Percentiles rank a stretch among this genome's conserved stretches.
Conservation (phyloP, 176 grass and related monocot species). For the Zoysia pacifica region DNA sequence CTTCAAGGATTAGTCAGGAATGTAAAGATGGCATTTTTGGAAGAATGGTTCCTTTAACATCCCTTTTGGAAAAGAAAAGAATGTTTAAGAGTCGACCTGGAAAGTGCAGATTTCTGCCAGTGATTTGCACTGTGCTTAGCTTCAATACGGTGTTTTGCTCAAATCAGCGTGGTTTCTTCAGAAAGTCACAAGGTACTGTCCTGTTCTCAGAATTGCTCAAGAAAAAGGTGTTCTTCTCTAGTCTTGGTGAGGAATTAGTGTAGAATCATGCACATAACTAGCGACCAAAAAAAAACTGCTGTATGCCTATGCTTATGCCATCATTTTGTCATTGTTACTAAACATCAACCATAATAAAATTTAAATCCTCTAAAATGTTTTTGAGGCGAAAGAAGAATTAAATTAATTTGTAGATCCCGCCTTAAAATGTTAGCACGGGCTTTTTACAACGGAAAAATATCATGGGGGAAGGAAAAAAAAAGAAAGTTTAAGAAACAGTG, state of each 20-base stretch:
- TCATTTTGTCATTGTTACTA: neutral
- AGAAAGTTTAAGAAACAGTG: slow-evolving; percentile 4
- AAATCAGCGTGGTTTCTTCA: neutral
- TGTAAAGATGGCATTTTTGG: slow-evolving; percentile 34
- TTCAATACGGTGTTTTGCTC: neutral
- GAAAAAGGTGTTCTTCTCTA: neutral
- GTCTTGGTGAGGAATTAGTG: neutral
- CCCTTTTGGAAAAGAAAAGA: slow-evolving; percentile 37
- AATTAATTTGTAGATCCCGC: too few species aligned
- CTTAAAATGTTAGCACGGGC: neutral
- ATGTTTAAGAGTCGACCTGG: slow-evolving; percentile 3
- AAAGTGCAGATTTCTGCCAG: slow-evolving; percentile 26
- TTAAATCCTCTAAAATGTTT: neutral
- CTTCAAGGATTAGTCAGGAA: slow-evolving; percentile 47
- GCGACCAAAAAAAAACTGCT: neutral
- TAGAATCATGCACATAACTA: neutral
- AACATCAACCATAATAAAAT: neutral
- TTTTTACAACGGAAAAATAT: neutral
- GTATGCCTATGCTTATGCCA: neutral
- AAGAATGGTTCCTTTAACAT: slow-evolving; percentile 42
- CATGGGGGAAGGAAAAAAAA: neutral
- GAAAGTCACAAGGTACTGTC: slow-evolving; percentile 2
- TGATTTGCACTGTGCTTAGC: slow-evolving; percentile 3
- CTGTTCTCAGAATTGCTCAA: neutral
- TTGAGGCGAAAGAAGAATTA: too few species aligned